Base-by-base conservation (phyloP, 2,329 filamentous ascomycete species). In the Laburnicola sp. region DNA sequence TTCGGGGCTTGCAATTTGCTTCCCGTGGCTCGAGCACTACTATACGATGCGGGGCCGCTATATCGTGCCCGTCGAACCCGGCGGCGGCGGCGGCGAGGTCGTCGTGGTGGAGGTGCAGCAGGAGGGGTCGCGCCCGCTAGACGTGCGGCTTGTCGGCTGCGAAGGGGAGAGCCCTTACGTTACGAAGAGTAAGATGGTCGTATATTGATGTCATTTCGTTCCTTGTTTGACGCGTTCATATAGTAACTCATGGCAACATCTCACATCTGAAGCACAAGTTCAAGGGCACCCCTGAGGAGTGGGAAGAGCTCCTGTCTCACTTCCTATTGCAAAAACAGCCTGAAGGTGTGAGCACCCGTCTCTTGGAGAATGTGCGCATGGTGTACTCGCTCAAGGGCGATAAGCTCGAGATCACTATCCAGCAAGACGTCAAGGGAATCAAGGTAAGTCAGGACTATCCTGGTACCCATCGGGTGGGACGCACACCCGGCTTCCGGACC, bases 81-180 rank as follows among this genome's bases (percentile, higher is more conserved):
- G 80, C 36, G 81, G 81, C 50, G 66, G 63, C 22, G 74, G 79
- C 39, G 74, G 76, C 40, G 72, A 76, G 11, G 84, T 81, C 57
- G 78, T 89, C 27, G 77, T 91, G 22, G 65, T 88, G 16, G 80
- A 88, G 60, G 80, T 85, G 50, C 76, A 76, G 2, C 74, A 80
- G 22, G 67, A 78, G 71, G 68, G 76, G n/a, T 73, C 76, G 31
- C 78, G 77, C 50, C 78, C 80, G 1, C 74, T 91, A 27, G 86
- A 90, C 69, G 70, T 89, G 40, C 85, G 84, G 65, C 71, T 91
- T 27, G 77, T 86, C 30, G 87, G 82, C 30, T 90, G 87, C 27
- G 87, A 91, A 62, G 83, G 84, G 48, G 79, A 82, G 49, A 79
- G 78, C 41, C 80, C 84, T 5, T 89, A 85, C 71, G 75, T 78